Base-by-base conservation (phyloP, 345 rosid species). In the Anacardium occidentale region DNA sequence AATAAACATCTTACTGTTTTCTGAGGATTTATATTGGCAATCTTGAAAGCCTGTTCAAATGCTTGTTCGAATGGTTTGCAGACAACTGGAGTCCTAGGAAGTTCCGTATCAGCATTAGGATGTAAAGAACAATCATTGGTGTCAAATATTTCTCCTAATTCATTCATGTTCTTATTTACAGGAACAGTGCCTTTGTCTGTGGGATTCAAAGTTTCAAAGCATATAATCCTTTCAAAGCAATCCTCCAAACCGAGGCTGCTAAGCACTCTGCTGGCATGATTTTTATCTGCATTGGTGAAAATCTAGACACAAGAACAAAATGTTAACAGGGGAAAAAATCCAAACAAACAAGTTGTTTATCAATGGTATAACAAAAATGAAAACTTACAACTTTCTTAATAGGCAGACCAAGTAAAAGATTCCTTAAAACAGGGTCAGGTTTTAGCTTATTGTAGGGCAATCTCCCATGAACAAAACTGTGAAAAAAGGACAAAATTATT, bases 21-120 rank as follows among this genome's bases (percentile, higher is more conserved):
- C 9, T 76, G 80, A 53, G 97, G 96, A 79, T 89, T 81, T 67
- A 96, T 83, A 72, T 87, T 86, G 62, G 89, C 83, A 26, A 91
- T 83, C 82, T 83, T 75, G 75, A 93, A 94, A 59, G 85, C 96
- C 71, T 85, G 78, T 74, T 91, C 85, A 13, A 87, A 91, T 73
- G 98, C 85, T 50, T 75, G 84, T 78, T 85, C 94, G 34, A 90
- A 87, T 71, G 99, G 99, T 78, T 95, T 95, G 89, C 98, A 95
- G 64, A 93, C 64, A 73, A 92, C 82, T 0, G 91, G 85, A 51
- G 91, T 84, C 69, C 55, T 83, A 2, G 96, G 99, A 37, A 90
- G 84, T 37, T 64, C 68, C 0, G 71, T 22, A 34, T 12, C 75
- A 1, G 84, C 78, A 58, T 79, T 79, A 52, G 78, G 68, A 70